Base-by-base conservation (phyloP, 768 basidiomycete species). In the Tulasnella sp. region DNA sequence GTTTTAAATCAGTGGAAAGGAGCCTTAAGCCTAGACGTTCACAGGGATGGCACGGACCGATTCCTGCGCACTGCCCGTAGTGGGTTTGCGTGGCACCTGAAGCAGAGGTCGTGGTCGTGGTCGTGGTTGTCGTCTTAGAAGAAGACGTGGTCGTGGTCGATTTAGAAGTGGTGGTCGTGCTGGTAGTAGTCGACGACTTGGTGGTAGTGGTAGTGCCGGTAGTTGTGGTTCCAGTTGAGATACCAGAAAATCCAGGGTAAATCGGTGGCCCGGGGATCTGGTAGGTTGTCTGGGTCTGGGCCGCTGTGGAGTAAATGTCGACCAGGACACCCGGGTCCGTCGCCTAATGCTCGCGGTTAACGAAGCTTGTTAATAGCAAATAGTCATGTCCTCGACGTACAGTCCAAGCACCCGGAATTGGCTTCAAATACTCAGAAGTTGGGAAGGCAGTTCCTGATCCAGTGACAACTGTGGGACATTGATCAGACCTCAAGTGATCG, bases 391-490 rank as follows among this genome's bases (percentile, higher is more conserved):
- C 27, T 3, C 5, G 9, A 27, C 39, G 8, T 14, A 68, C 62
- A 14, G 68, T 71, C 78, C 78, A 79, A 31, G 71, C 78, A 38
- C 79, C 79, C 34, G 81, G 75, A 58, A 80, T 81, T 21, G 78
- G 46, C 34, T 80, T 78, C 46, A 78, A 76, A 56, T 80, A 80
- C n/a, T 46, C 44, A 21, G 73, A 7, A 39, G 71, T 48, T 27
- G 78, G 80, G 31, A 46, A 81, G 9, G 78, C 44, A 34, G 73
- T 75, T 74, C 78, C 80, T 52, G 52, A 56, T n/a, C 81, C 81
- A 42, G 79, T 81, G 58, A 81, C 75, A 38, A 77, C 36, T 68
- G 34, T 31, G 2, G 34, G 34, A n/a, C 73, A 36, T 44, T 80
- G 48, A 31, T 27, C 27, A 46, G 34, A 78, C 34, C 27, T 4